Base-by-base conservation (phyloP, 2,329 filamentous ascomycete species). In the Colletotrichum abscissum region DNA sequence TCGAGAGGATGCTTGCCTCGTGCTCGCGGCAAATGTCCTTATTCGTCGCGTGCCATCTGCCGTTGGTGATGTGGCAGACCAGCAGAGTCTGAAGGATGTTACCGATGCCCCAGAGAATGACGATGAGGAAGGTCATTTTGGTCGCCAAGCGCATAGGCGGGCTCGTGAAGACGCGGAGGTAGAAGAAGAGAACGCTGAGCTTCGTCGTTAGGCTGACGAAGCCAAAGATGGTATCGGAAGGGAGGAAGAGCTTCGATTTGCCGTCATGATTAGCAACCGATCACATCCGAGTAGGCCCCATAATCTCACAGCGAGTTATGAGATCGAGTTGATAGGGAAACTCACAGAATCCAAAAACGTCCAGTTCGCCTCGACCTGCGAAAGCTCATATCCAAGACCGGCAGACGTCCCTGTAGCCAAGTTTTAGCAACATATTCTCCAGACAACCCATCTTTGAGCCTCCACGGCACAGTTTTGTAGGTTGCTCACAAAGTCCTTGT, bases 81-180 rank as follows among this genome's bases (percentile, higher is more conserved):
- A 79, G 66, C 67, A 81, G 76, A 0, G 77, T 69, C 62, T 77
- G 74, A 19, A 79, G 75, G 28, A 80, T 69, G n/a, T 78, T 78
- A 28, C 63, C 76, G 33, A 73, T 14, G 7, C 67, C 72, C 80
- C 80, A 78, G 52, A 79, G 66, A 66, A 82, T 79, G 38, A 76
- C 75, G 8, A 78, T 66, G 12, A 33, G 49, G 24, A 69, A 64
- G 2, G 59, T 64, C 26, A 64, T 14, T 28, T 78, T 80, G 58
- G 79, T 81, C n/a, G 75, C 75, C 8, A 76, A 60, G 6, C 81
- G 78, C 74, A 84, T 74, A 14, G 72, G 63, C 3, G 75, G 67
- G 63, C 80, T 80, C n/a, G 79, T 80, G 60, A 84, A 84, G 7
- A 86, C 79, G n/a, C 83, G 82, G n/a, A 82, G 78, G 72, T 86